phyloP scores from a whole-genome alignment of 1,139 yeast species.

The Hansenula sp. region DNA sequence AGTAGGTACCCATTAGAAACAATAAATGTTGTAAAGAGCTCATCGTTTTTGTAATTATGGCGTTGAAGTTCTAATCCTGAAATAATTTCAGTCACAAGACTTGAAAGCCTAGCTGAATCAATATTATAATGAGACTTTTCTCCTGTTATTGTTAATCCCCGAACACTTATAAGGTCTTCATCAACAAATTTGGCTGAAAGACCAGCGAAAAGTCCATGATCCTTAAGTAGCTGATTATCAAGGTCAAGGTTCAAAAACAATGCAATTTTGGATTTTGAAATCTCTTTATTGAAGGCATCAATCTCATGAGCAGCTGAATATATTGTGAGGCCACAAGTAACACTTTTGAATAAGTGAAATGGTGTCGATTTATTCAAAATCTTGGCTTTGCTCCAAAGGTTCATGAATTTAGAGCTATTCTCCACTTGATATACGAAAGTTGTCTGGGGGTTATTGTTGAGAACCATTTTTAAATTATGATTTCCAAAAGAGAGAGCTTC shows the following conservation, averaged over 20 bases:
- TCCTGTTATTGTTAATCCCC: constrained; percentile 17
- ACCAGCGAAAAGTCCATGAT: constrained; percentile 40
- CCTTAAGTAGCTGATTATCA: constrained; percentile 28
- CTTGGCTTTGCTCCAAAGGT: constrained; percentile 69
- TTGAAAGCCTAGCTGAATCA: constrained; percentile 18
- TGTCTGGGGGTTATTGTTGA: constrained; percentile 14
- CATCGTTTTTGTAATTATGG: not conserved
- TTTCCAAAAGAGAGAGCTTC: constrained; percentile 41
- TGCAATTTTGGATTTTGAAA: constrained; percentile 55
- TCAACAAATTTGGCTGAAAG: constrained; percentile 37
- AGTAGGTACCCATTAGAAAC: not conserved
- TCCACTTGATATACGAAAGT: constrained; percentile 27
- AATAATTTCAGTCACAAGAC: constrained; percentile 22
- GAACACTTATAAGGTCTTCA: constrained; percentile 21
- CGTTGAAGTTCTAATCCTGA: constrained; percentile 16
- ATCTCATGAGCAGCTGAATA: constrained; percentile 82
- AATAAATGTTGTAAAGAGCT: not conserved
- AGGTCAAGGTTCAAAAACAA: constrained; percentile 56
- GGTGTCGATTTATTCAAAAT: constrained; percentile 78
- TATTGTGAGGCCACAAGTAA: constrained; percentile 38
- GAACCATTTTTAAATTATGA: constrained; percentile 25
- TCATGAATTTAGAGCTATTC: constrained; percentile 47
- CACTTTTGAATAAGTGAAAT: constrained; percentile 70
- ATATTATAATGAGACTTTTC: constrained; percentile 15
- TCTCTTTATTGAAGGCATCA: constrained; percentile 54